phyloP scores from a whole-genome alignment of 1,284 basidiomycete genomes.

The Ceratobasidium sp. region DNA sequence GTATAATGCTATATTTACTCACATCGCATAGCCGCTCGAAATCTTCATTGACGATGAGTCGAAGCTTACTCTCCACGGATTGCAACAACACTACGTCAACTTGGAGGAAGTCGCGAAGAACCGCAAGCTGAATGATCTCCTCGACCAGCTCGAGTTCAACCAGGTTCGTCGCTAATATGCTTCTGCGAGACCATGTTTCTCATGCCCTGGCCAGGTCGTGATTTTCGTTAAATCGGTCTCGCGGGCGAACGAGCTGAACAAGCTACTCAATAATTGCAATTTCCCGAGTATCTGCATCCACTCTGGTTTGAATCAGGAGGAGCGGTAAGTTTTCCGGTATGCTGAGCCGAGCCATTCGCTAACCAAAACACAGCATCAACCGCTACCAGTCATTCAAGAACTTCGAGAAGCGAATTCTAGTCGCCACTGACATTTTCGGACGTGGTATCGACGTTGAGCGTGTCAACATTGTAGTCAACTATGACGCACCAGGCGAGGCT shows the following conservation, averaged over 20 bases:
- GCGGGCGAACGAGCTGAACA: slow-evolving; percentile 96
- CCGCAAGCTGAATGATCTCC: slow-evolving; percentile 95
- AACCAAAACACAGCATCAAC: slow-evolving; percentile 73
- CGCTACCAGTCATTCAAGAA: slow-evolving; percentile 99
- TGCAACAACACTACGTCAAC: slow-evolving; percentile 99
- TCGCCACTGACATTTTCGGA: slow-evolving; percentile 97
- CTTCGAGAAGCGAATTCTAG: slow-evolving; percentile 99
- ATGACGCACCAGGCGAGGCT: slow-evolving; percentile 96
- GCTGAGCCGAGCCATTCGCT: not conserved
- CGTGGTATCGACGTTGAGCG: slow-evolving; percentile 98
- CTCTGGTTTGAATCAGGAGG: slow-evolving; percentile 93
- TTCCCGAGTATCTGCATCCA: slow-evolving; percentile 99
- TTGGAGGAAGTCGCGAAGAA: slow-evolving; percentile 97
- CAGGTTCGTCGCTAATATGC: slow-evolving; percentile 69
- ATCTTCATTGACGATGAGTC: slow-evolving; percentile 99
- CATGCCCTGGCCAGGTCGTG: slow-evolving; percentile 77
- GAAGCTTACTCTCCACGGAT: slow-evolving; percentile 97
- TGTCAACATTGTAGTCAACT: slow-evolving; percentile 96
- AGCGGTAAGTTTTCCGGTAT: slow-evolving; percentile 75
- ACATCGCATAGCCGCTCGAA: slow-evolving; percentile 84
- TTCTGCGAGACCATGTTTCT: slow-evolving; percentile 22
- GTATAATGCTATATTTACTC: slow-evolving; percentile 7
- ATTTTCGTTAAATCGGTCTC: slow-evolving; percentile 99
- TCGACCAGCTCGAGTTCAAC: slow-evolving; percentile 98
- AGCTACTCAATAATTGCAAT: slow-evolving; percentile 96